phyloP scores from a whole-genome alignment of 2,329 filamentous ascomycete genomes.

The Neopestalotiopsis clavispora region DNA sequence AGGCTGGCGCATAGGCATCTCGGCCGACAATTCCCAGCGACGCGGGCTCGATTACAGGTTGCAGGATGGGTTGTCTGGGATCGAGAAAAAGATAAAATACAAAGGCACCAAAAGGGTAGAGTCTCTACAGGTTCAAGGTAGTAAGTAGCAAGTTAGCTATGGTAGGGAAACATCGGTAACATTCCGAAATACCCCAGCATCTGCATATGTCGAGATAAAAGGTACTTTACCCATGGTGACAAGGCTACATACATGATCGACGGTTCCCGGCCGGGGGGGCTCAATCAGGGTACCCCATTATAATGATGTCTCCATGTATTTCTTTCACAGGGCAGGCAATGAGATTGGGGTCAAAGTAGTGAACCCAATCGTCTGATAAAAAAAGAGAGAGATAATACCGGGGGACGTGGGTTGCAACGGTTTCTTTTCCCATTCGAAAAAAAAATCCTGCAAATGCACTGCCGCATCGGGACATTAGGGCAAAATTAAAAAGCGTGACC shows the following conservation, averaged over 20 bases:
- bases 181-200: slow-evolving; percentile 1
- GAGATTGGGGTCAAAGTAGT: not conserved
- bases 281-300: not conserved
- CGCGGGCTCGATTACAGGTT: not conserved
- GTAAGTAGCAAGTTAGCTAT: not conserved
- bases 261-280: not conserved
- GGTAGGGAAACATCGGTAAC: not conserved
- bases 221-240: not conserved
- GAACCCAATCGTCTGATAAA: not conserved
- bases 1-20: too few species aligned
- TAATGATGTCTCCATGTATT: not conserved
- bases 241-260: not conserved
- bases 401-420: not conserved
- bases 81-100: not conserved
- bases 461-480: not conserved
- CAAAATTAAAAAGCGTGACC: not conserved
- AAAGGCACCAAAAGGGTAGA: not conserved
- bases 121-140: not conserved
- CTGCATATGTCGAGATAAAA: not conserved
- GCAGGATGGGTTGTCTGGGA: not conserved
- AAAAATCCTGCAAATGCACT: not conserved
- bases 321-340: not conserved
- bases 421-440: not conserved
- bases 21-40: not conserved
- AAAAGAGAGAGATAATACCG: not conserved